Conservation (phyloP, 345 rosid genomes). For the Citrus maxima region DNA sequence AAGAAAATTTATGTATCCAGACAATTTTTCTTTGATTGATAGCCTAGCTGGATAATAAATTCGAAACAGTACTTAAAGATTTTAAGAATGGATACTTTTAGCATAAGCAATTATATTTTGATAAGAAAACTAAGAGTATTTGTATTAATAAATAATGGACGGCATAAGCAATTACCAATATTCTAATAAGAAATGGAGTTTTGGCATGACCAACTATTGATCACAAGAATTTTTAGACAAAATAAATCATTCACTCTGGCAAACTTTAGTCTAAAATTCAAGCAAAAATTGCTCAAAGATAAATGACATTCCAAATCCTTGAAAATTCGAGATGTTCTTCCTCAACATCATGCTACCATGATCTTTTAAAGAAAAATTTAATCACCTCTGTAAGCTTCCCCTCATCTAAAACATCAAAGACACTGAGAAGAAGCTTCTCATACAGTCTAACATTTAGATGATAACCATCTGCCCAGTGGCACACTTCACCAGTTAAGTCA, state of each 20-base stretch:
- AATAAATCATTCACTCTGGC: neutral
- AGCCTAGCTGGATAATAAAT: neutral
- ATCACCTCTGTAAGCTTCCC: constrained; percentile 94
- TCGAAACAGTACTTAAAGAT: too few species aligned
- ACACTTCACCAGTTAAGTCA: constrained; percentile 97
- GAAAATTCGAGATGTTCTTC: neutral
- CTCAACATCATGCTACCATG: constrained; percentile 5
- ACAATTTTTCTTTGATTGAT: neutral
- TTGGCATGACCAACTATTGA: neutral
- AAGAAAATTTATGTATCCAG: neutral
- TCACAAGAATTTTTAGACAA: neutral
- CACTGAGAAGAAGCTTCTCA: constrained; percentile 86
- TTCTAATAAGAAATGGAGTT: neutral
- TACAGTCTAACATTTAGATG: constrained; percentile 87
- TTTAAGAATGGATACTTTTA: neutral
- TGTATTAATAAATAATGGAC: too few species aligned
- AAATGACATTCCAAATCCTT: neutral
- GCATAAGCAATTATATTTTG: neutral
- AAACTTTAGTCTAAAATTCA: neutral
- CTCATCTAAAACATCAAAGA: constrained; percentile 90
- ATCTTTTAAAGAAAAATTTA: constrained; percentile 11
- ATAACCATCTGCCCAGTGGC: constrained; percentile 99
- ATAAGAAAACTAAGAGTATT: too few species aligned
- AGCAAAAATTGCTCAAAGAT: constrained; percentile 1
- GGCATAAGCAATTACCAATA: neutral